Base-by-base conservation (phyloP, 306 rosid genomes). In the Begonia peltatifolia region DNA sequence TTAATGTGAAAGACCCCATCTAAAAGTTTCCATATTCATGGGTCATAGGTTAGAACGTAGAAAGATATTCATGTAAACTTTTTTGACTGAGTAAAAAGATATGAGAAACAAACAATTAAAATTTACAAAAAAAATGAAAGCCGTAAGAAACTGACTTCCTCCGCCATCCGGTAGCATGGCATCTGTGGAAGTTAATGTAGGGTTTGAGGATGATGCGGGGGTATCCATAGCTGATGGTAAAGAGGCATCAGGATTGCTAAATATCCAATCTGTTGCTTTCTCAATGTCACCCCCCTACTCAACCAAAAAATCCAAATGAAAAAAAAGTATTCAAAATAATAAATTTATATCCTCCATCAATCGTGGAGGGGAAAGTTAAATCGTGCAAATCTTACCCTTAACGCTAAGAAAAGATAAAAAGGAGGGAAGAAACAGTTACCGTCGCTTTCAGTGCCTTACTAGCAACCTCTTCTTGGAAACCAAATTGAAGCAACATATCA, bases 211-310 rank as follows among this genome's bases (percentile, higher is more conserved):
- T 11, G 47, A 83, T 49, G 93, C 11, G 30, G 96, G 57, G 49
- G 82, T 82, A 54, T 86, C 88, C 79, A 73, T 73, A 61, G 71
- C 64, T 52, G 76, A 59, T 20, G 92, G 65, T 48, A 52, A 74
- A 41, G 87, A 83, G 53, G 80, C 87, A 52, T 76, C 79, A 6
- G 93, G 96, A 76, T 81, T 83, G 84, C 47, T 83, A 66, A 92
- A 86, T 63, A 92, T 92, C 99, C 95, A 92, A 72, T 92, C 99
- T 5, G 99, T 86, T 14, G 99, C 99, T 75, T 81, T 92, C 79
- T 83, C 99, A 62, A 92, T 81, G 74, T 92, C 93, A 64, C 84
- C 89, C 43, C 83, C 88, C 99, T 92, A 54, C 57, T 3, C 46
- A 53, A 25, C 15, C 11, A 53, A n/a, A 11, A 52, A 13, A 56